Base-by-base conservation (phyloP, 176 grass and related monocot genomes). In the Calamus simplicifolius region DNA sequence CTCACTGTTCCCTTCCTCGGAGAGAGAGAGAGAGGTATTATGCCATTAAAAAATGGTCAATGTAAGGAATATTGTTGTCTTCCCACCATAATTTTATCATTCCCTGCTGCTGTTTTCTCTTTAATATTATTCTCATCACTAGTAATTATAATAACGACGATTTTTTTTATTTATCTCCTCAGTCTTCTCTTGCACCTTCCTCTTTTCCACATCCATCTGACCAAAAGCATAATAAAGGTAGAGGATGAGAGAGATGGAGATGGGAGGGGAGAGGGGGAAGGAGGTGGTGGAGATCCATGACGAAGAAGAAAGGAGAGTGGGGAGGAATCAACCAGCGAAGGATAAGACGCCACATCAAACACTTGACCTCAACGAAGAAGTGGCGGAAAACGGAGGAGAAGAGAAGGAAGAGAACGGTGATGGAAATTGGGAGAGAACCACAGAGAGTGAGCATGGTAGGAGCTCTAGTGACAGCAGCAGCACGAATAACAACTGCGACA, bases 21-120 rank as follows among this genome's bases (percentile, higher is more conserved):
- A 64, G 43, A 30, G 16, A 49, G 28, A 29, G 28, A 86, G n/a
- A 58, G 28, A 29, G 3, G 28, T 29, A 29, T 29, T 29, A 29
- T 5, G 1, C 21, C 21, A 23, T 23, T 23, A 23, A 23, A 23
- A 66, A 69, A 4, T 56, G 61, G 86, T 90, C 87, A 97, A 91
- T 82, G 75, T 82, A 80, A 69, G 73, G 83, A 90, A 85, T 87
- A 75, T 77, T 74, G 57, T 51, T 76, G 78, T 82, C 75, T 77
- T 55, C 28, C 27, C 56, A 70, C 62, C 63, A 25, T 78, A 60
- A 72, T 55, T 67, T 18, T 73, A 67, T 75, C 52, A 23, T 54
- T 70, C 55, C 48, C 57, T 26, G 25, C 64, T 10, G 60, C 35
- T 16, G 48, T 66, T 75, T 63, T 54, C 56, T 29, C 82, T 82